These are phyloP conservation scores for Phaeotremella skinneri DNA, from an alignment of 768 basidiomycete genomes.

Conservation along the genomic window DNA sequence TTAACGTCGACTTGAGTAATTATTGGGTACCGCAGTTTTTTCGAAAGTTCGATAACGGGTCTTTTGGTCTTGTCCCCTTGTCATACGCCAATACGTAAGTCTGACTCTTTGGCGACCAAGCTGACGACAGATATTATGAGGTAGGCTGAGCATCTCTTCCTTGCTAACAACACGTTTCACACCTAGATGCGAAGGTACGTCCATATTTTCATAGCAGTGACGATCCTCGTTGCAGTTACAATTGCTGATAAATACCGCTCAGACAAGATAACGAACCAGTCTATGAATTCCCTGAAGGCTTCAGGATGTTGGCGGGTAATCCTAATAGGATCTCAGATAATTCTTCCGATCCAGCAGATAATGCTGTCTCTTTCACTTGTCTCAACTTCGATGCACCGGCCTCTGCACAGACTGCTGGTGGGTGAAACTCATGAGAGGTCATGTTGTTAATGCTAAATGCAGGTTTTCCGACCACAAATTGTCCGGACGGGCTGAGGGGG, in stretches of 20 bases:
- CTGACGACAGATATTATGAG: slow-evolving; percentile 10
- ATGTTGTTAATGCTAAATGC: background rate
- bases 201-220: slow-evolving; percentile 5
- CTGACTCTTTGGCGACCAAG: background rate
- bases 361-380: slow-evolving; percentile 29
- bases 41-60: slow-evolving; percentile 14
- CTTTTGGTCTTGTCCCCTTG: slow-evolving; percentile 7
- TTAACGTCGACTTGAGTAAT: slow-evolving; percentile 29
- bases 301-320: slow-evolving; percentile 39
- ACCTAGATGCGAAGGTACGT: slow-evolving; percentile 17
- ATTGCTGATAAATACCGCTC: slow-evolving; percentile 3
- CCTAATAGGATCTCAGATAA: slow-evolving; percentile 20
- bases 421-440: background rate
- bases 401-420: slow-evolving; percentile 10
- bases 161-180: background rate
- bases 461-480: slow-evolving; percentile 24
- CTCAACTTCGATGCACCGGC: slow-evolving; percentile 16
- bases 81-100: slow-evolving; percentile 3
- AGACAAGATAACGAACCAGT: slow-evolving; percentile 21
- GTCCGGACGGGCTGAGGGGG: slow-evolving; percentile 34
- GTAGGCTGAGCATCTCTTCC: slow-evolving; percentile 4
- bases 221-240: slow-evolving; percentile 12
- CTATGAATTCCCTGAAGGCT: slow-evolving; percentile 37
- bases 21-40: slow-evolving; percentile 40
- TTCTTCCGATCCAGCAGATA: slow-evolving; percentile 13